Evolutionary conservation across 495 filamentous ascomycete genomes (phyloP), one percentile per base, ranked within the genome.

Genomic region (Collariella sp.): DNA sequence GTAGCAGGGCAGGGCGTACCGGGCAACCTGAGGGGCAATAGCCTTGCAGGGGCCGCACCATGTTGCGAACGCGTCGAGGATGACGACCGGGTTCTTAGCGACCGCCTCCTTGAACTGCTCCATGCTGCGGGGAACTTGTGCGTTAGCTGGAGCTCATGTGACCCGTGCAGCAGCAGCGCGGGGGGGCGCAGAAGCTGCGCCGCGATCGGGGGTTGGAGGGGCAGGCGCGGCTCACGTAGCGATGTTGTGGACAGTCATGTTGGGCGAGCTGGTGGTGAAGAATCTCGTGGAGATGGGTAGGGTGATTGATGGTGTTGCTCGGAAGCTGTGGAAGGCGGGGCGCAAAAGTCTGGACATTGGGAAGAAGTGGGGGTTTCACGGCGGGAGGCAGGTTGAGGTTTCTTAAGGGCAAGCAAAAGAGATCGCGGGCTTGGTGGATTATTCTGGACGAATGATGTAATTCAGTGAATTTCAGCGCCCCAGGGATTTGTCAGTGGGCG

Each of bases 41-140:
- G 80, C 76, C 77, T 89, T 96, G 84, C 91, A 97, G 51, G 91
- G 91, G 53, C 89, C 91, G 78, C 91, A 97, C 91, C 91, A 97
- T 34, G 72, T 79, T 41, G 91, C 91, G 68, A 85, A 88, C 74
- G 82, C 89, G 77, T 97, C 91, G 69, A 96, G 66, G 59, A 96
- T 73, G 59, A 95, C 77, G 58, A 87, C 68, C 13, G 76, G 76
- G 70, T 79, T 61, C 7, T 67, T 53, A 33, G 71, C 60, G 49
- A 89, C 53, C 40, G 79, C 79, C 50, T 67, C 56, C 47, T 83
- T 72, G 75, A 83, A 96, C 31, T 83, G 76, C 0, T 70, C 67
- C 58, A 74, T 74, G 52, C 88, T 95, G 64, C 69, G 57, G 55
- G 22, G 13, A 34, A 46, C 15, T n/a, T n/a, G 0, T 19, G 26